Evolutionary conservation across 345 rosid genomes (phyloP).

Genomic region (Salix arbutifolia): DNA sequence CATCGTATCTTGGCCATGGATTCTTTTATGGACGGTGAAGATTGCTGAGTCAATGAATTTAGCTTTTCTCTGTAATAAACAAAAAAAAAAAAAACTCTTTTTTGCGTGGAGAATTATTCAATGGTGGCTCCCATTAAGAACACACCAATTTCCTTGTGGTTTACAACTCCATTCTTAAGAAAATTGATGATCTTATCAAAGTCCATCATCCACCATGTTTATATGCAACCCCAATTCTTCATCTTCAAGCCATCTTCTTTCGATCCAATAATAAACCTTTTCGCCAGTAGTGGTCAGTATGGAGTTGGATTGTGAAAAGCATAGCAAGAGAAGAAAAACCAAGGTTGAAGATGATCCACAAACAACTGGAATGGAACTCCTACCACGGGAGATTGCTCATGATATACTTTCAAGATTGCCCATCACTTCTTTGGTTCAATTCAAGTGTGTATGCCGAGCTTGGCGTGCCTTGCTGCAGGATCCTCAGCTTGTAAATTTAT

Average conservation of each 20-base stretch:
- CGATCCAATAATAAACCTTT: background rate
- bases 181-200: conserved; percentile 17
- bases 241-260: conserved; percentile 10
- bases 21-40: conserved; percentile 17
- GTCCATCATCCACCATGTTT: conserved; percentile 25
- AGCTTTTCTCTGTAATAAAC: background rate
- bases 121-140: conserved; percentile 33
- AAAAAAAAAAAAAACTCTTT: background rate
- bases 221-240: conserved; percentile 14
- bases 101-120: conserved; percentile 20
- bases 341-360: conserved; percentile 8
- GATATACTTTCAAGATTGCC: conserved; percentile 69
- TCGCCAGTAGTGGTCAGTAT: conserved; percentile 3
- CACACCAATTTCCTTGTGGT: conserved; percentile 30
- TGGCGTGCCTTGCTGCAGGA: conserved; percentile 32
- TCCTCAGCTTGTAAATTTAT: conserved; percentile 17
- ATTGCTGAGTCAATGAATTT: conserved; percentile 17
- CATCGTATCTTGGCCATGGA: background rate
- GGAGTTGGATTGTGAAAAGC: conserved; percentile 26
- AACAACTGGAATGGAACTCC: conserved; percentile 35
- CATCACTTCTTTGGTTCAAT: conserved; percentile 30
- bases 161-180: conserved; percentile 25
- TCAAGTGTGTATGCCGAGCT: conserved; percentile 36
- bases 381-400: conserved; percentile 52
- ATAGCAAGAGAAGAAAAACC: conserved; percentile 26